phyloP scores from a whole-genome alignment of 768 basidiomycete species.

The Rhodotorula paludigena region DNA sequence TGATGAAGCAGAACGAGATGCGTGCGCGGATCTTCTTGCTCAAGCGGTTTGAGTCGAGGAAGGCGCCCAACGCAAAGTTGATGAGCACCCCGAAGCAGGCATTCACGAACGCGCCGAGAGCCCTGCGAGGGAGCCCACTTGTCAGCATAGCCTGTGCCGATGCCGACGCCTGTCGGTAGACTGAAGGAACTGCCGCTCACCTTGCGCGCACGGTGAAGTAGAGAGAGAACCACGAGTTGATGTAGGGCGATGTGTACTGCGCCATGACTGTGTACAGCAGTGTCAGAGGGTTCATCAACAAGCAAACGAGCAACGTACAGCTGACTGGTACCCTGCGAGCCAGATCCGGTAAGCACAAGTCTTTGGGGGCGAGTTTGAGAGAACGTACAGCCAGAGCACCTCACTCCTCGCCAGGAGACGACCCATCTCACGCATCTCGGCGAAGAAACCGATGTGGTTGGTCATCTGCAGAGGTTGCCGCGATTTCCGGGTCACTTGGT shows the following conservation, averaged over 20 bases:
- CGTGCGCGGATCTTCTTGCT: slow-evolving; percentile 3
- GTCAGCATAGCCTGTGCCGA: too few relatives aligned
- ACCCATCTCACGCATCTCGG: slow-evolving; percentile 19
- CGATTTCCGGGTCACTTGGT: slow-evolving; percentile 3
- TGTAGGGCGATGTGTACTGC: slow-evolving; percentile 1
- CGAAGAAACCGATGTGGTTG: neutral
- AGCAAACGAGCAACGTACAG: neutral
- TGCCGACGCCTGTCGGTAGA: too few relatives aligned
- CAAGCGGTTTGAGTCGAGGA: slow-evolving; percentile 9
- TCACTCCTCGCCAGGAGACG: neutral
- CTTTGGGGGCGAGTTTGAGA: neutral
- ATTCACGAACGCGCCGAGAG: slow-evolving; percentile 14
- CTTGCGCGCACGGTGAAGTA: slow-evolving; percentile 21
- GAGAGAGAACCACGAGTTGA: neutral
- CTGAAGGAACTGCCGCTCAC: too few relatives aligned
- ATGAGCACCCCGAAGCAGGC: slow-evolving; percentile 5
- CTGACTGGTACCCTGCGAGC: too few relatives aligned
- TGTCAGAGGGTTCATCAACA: neutral
- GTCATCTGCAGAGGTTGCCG: slow-evolving; percentile 1
- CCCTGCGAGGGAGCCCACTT: too few relatives aligned
- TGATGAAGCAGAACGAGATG: neutral
- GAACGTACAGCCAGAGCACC: slow-evolving; percentile 10
- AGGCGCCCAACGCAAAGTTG: slow-evolving; percentile 17
- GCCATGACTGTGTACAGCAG: neutral
- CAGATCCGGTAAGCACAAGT: too few relatives aligned